phyloP scores from a whole-genome alignment of 2,329 filamentous ascomycete species.

The Sclerotinia minor region DNA sequence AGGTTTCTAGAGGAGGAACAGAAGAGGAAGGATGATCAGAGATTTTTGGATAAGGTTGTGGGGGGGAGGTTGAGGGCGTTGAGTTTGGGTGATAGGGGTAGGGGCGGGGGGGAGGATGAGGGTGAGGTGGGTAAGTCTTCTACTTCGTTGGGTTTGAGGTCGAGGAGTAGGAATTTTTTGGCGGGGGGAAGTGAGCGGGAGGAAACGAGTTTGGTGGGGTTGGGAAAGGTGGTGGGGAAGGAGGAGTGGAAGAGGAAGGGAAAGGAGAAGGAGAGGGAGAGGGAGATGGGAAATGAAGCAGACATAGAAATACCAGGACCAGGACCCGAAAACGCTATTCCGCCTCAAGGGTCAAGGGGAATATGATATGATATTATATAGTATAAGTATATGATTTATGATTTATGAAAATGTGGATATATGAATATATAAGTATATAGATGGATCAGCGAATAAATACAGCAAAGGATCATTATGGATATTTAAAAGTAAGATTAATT shows the following conservation, averaged over 20 bases:
- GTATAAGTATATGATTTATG: not conserved
- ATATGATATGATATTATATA: not conserved
- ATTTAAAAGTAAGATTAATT: too few relatives aligned
- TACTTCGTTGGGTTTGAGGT: too few relatives aligned
- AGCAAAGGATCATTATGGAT: not conserved
- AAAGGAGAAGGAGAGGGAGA: not conserved
- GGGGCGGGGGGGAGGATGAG: not conserved
- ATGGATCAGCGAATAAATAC: not conserved
- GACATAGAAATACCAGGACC: not conserved
- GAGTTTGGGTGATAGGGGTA: not conserved
- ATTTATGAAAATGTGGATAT: not conserved
- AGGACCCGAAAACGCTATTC: not conserved
- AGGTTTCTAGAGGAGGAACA: not conserved
- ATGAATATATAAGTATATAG: not conserved
- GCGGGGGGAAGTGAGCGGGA: not conserved
- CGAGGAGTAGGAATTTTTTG: not conserved
- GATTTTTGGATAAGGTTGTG: slow-evolving; percentile 12
- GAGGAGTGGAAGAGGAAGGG: not conserved
- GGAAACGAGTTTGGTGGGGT: not conserved
- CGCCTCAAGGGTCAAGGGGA: not conserved
- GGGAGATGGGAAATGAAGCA: not conserved
- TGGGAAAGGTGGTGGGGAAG: not conserved
- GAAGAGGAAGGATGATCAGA: not conserved
- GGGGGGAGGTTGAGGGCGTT: not conserved
- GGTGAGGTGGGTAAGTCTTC: not conserved